Base-by-base conservation (phyloP, 2,329 filamentous ascomycete species). In the Cladobotryum mycophilum region DNA sequence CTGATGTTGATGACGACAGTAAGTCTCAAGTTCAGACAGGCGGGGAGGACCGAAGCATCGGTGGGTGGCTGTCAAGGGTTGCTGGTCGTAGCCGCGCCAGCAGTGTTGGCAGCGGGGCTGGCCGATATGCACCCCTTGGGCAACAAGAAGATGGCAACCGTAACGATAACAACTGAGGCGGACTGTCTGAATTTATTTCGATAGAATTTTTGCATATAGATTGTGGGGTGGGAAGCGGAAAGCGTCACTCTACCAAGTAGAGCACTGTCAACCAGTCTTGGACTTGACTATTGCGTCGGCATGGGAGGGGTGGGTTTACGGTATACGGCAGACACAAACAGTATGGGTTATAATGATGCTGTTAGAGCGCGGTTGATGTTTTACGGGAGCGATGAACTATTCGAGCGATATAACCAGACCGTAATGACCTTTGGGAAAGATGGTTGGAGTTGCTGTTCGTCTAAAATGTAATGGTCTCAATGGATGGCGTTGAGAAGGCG, bases 1-100 rank as follows among this genome's bases (percentile, higher is more conserved):
- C 89, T 1, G 76, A 82, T 45, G 74, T 88, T 14, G 68, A 74
- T 35, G 69, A 75, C 22, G 69, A 74, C 35, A 68, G 64, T 44
- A 79, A 78, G 62, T 68, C 70, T 3, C 69, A 69, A 48, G 60
- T 57, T 3, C 64, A 65, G 55, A 57, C 57, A 3, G 59, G 57
- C 34, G 64, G 61, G 3, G 67, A 67, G 12, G 65, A 69, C n/a
- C 65, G 71, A 52, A 66, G 74, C 50, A 68, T 80, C 35, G 71
- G 75, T 22, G 76, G 76, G 8, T 82, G 78, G 78, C 55, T 74
- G 6, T 71, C 69, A 3, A 62, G 70, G 47, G 66, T 73, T 12
- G 69, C 71, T 6, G 62, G 67, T 15, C 65, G 69, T 33, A 69
- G 68, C 49, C 65, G 70, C 25, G 67, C 68, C 4, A 64, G 66